These are phyloP conservation scores for Syzygium jambos DNA, from an alignment of 345 rosid species.

Conservation along the genomic window DNA sequence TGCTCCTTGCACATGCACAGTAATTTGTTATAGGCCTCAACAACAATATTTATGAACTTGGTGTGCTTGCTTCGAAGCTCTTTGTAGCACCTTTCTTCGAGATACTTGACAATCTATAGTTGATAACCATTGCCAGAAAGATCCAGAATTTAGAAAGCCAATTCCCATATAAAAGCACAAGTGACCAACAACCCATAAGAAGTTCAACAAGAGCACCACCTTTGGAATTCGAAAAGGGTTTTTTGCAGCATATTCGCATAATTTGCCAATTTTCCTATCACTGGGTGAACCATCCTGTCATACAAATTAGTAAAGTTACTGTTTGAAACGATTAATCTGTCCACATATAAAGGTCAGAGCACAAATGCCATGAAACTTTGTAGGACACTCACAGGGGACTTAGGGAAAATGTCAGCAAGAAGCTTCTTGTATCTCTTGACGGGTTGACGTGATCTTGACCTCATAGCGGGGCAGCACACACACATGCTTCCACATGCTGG, in stretches of 20 bases:
- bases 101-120: conserved; percentile 73
- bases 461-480: conserved; percentile 93
- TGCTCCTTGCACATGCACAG: conserved; percentile 78
- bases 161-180: not conserved
- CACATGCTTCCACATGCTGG: conserved; percentile 98
- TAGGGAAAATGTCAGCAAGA: conserved; percentile 89
- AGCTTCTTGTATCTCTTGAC: conserved; percentile 94
- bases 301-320: not conserved
- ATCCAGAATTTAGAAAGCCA: not conserved
- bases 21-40: conserved; percentile 67
- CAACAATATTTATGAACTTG: conserved; percentile 54
- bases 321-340: not conserved
- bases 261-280: conserved; percentile 77
- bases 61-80: conserved; percentile 67
- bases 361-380: not conserved
- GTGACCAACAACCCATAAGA: not conserved
- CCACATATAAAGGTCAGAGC: not conserved
- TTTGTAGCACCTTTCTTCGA: conserved; percentile 88
- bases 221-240: conserved; percentile 88
- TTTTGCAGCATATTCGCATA: conserved; percentile 91
- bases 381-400: conserved; percentile 53
- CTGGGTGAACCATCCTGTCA: conserved; percentile 62
- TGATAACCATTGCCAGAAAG: conserved; percentile 4
- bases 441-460: conserved; percentile 96
- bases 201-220: conserved; percentile 23